Conservation (phyloP, 106 monocot genomes). For the Phalaenopsis equestris region DNA sequence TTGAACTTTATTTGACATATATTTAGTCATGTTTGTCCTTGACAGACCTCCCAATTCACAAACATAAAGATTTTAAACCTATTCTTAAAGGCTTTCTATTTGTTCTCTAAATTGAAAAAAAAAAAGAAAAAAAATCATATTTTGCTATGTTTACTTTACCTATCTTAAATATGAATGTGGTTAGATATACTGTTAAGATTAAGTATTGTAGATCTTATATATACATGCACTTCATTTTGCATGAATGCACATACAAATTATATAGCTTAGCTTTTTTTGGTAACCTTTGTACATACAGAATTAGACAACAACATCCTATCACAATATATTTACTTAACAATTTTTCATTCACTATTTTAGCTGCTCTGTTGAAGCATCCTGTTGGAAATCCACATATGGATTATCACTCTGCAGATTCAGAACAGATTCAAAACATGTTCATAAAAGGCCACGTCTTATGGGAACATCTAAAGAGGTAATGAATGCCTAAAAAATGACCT, state of each 20-base stretch:
- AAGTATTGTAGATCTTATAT: background rate
- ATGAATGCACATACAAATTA: background rate
- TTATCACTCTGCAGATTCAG: conserved; percentile 60
- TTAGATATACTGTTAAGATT: background rate
- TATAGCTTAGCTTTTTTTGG: background rate
- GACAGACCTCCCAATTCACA: background rate
- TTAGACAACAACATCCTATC: background rate
- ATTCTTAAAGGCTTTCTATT: background rate
- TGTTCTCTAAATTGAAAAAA: too few species aligned
- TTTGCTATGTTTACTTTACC: too few species aligned
- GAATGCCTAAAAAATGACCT: background rate
- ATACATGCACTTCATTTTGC: background rate
- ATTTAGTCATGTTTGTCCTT: background rate
- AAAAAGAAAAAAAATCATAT: too few species aligned
- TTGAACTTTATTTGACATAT: background rate
- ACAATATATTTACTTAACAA: background rate
- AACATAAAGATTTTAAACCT: background rate
- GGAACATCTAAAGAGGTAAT: conserved; percentile 54
- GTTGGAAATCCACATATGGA: conserved; percentile 32
- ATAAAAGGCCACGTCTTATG: conserved; percentile 40
- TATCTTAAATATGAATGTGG: background rate
- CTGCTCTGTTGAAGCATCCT: conserved; percentile 49
- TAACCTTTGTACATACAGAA: background rate
- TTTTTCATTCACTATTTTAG: conserved; percentile 10
- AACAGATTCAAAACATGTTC: conserved; percentile 62